Percentiles rank a stretch among this genome's conserved stretches.
Conservation (phyloP, 2,329 filamentous ascomycete genomes). For the Aspergillus felis region DNA sequence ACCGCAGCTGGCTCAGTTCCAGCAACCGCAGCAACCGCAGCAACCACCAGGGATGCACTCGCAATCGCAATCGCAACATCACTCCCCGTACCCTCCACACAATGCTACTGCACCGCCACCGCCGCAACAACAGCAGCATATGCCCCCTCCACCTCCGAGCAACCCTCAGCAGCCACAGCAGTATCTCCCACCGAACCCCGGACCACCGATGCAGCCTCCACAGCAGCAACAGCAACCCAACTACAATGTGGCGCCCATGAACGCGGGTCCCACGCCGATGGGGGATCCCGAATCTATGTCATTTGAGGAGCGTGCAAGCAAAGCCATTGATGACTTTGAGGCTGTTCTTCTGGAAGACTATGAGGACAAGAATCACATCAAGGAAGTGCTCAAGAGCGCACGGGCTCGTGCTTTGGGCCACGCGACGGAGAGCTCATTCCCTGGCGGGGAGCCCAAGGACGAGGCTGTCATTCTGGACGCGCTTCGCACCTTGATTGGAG, state of each 20-base stretch:
- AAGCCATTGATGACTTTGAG: slow-evolving; percentile 44
- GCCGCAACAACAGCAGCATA: slow-evolving; percentile 21
- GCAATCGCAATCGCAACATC: slow-evolving; percentile 18
- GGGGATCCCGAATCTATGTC: slow-evolving; percentile 29
- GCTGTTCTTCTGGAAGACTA: slow-evolving; percentile 44
- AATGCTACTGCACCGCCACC: not conserved
- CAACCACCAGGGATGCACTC: slow-evolving; percentile 19
- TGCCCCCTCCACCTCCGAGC: slow-evolving; percentile 8
- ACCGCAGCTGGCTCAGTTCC: slow-evolving; percentile 28
- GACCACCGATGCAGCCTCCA: slow-evolving; percentile 8
- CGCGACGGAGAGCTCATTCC: slow-evolving; percentile 40
- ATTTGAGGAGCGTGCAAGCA: slow-evolving; percentile 40
- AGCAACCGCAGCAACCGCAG: slow-evolving; percentile 30
- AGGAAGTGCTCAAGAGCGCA: slow-evolving; percentile 41
- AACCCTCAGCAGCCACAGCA: slow-evolving; percentile 12
- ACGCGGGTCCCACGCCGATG: slow-evolving; percentile 16
- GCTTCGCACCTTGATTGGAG: slow-evolving; percentile 37
- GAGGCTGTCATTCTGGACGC: slow-evolving; percentile 42
- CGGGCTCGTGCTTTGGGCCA: slow-evolving; percentile 38
- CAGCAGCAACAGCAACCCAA: slow-evolving; percentile 18
- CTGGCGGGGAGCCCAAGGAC: slow-evolving; percentile 42
- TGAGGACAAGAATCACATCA: slow-evolving; percentile 44
- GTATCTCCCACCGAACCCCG: slow-evolving; percentile 10
- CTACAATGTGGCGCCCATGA: slow-evolving; percentile 15
- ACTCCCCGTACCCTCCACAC: slow-evolving; percentile 9